Conservation (phyloP, 1,139 yeast genomes). For the Cylindricascospora bacillispora region DNA sequence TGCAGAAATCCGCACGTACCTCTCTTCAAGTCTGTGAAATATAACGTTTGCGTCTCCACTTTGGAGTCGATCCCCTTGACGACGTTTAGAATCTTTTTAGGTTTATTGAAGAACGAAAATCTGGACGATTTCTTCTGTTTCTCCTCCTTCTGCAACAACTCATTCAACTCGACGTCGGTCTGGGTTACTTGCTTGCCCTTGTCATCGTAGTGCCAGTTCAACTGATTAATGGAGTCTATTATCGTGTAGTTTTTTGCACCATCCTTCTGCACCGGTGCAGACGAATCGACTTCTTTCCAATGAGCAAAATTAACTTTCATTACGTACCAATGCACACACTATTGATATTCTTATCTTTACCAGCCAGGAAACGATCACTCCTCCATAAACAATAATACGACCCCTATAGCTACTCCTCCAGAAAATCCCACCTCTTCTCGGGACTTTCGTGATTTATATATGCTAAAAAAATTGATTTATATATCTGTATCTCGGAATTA, state of each 20-base stretch:
- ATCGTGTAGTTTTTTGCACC: slow-evolving; percentile 5
- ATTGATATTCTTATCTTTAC: no score
- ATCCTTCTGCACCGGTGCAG: slow-evolving; percentile 3
- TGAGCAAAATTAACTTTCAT: no score
- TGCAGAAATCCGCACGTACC: slow-evolving; percentile 70
- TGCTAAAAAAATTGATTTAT: no score
- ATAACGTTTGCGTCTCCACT: slow-evolving; percentile 81
- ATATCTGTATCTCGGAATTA: no score
- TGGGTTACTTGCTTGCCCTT: background rate
- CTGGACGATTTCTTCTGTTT: no score
- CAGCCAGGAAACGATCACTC: no score
- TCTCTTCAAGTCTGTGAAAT: slow-evolving; percentile 46
- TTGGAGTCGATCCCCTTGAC: slow-evolving; percentile 34
- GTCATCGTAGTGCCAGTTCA: slow-evolving; percentile 4
- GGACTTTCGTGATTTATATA: no score
- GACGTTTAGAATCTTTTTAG: slow-evolving; percentile 3
- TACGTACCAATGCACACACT: no score
- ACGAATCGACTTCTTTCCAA: slow-evolving; percentile 6
- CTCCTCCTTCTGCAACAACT: slow-evolving; percentile 1
- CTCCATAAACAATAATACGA: no score
- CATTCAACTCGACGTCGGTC: slow-evolving; percentile 1
- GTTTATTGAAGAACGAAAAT: background rate
- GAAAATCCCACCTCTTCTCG: no score
- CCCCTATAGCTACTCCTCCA: no score
- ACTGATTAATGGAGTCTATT: slow-evolving; percentile 6